Percentiles rank a stretch among this genome's conserved stretches.
Conservation (phyloP, 1,139 yeast species). For the Taphrina confusa region DNA sequence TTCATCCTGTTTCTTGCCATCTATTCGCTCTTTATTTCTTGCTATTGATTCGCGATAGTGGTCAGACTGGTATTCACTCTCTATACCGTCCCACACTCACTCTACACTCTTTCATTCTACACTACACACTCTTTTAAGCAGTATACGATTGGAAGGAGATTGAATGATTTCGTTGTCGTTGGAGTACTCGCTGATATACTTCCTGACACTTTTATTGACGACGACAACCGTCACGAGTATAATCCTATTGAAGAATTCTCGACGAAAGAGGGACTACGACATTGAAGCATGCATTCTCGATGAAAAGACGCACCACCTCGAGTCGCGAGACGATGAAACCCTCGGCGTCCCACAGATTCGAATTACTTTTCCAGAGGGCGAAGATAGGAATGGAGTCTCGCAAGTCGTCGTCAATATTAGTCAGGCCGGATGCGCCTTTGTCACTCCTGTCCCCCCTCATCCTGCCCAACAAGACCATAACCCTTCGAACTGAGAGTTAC, state of each 20-base stretch:
- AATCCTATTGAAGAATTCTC: not conserved
- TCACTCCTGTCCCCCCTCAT: not conserved
- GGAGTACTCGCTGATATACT: not conserved
- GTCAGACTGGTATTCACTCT: too few relatives aligned
- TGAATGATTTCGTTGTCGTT: too few relatives aligned
- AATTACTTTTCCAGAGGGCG: slow-evolving; percentile 16
- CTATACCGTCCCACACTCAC: too few relatives aligned
- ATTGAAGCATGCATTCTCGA: too few relatives aligned
- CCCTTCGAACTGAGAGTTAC: too few relatives aligned
- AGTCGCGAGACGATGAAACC: not conserved
- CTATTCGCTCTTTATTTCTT: too few relatives aligned
- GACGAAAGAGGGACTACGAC: not conserved
- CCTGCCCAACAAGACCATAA: too few relatives aligned
- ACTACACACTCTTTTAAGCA: too few relatives aligned
- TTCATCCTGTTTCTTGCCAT: too few relatives aligned
- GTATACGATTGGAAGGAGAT: too few relatives aligned
- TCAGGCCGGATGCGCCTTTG: slow-evolving; percentile 14
- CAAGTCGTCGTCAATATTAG: not conserved
- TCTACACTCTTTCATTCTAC: too few relatives aligned
- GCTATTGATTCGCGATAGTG: too few relatives aligned
- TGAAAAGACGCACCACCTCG: not conserved
- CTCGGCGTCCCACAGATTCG: slow-evolving; percentile 10
- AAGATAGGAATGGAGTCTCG: not conserved
- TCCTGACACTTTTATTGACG: not conserved
- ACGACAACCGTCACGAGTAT: not conserved